phyloP scores from a whole-genome alignment of 176 grass and related monocot genomes.

The Zoysia pacifica region DNA sequence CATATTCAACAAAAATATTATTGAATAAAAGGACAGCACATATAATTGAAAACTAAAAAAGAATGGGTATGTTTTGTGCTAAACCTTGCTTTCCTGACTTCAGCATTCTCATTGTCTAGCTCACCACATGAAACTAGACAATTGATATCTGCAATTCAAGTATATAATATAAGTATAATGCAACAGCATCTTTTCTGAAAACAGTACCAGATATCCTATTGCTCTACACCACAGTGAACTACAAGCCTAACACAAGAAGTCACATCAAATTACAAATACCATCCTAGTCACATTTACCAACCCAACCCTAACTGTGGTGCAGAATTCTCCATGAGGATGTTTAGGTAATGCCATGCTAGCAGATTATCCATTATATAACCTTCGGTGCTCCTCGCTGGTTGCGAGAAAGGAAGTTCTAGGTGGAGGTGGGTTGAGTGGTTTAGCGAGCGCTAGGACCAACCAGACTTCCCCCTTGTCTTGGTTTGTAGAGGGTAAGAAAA shows the following conservation, averaged over 20 bases:
- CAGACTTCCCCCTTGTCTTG: neutral
- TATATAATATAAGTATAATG: conserved; percentile 39
- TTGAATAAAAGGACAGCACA: conserved; percentile 27
- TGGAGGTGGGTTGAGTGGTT: neutral
- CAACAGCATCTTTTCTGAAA: neutral
- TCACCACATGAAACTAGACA: conserved; percentile 79
- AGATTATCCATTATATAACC: neutral
- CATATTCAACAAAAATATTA: neutral
- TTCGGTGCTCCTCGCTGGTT: neutral
- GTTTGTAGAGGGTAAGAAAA: neutral
- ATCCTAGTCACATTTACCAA: neutral
- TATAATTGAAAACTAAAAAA: conserved; percentile 20
- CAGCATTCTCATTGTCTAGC: conserved; percentile 58
- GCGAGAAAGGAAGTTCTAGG: neutral
- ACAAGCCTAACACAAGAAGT: neutral
- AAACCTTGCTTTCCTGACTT: conserved; percentile 93
- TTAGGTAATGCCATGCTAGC: neutral
- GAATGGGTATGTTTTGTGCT: neutral
- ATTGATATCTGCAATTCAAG: conserved; percentile 69
- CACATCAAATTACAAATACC: neutral
- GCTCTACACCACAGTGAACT: neutral
- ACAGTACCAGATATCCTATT: neutral
- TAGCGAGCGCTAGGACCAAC: neutral
- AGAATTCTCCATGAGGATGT: neutral
- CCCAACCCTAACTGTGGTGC: neutral